phyloP scores from a whole-genome alignment of 768 basidiomycete species.

The Russula earlei region DNA sequence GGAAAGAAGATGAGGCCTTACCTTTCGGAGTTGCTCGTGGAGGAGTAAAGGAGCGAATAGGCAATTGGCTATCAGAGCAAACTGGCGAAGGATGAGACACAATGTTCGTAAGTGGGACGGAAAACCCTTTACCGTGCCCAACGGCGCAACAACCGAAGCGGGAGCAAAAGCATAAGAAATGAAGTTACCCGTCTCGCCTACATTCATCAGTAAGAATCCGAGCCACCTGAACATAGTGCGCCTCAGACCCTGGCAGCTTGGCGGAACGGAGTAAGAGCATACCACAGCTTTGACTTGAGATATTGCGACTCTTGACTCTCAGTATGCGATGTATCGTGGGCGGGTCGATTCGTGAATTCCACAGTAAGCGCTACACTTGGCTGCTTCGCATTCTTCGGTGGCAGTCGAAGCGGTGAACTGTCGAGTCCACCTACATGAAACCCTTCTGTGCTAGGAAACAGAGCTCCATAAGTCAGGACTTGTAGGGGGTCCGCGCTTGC shows the following conservation, averaged over 20 bases:
- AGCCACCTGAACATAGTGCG: conserved; percentile 55
- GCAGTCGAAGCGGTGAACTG: background rate
- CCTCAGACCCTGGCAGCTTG: background rate
- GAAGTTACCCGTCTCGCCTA: conserved; percentile 88
- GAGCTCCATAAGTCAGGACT: conserved; percentile 1
- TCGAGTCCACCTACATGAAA: background rate
- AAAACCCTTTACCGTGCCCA: conserved; percentile 70
- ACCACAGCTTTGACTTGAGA: conserved; percentile 80
- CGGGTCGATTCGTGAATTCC: background rate
- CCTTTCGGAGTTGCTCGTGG: conserved; percentile 73
- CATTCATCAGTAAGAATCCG: conserved; percentile 80
- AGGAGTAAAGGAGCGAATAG: conserved; percentile 84
- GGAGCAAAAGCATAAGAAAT: conserved; percentile 85
- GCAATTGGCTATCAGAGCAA: conserved; percentile 93
- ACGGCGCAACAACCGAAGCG: conserved; percentile 86
- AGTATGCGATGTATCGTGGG: conserved; percentile 11
- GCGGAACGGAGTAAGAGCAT: conserved; percentile 20
- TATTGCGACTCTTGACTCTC: conserved; percentile 60
- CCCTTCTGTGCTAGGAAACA: background rate
- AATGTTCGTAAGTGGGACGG: background rate
- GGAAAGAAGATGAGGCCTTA: conserved; percentile 26
- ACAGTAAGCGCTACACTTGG: background rate
- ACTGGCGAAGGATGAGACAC: conserved; percentile 33
- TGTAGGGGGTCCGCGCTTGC: background rate
- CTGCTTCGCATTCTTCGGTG: background rate